Base-by-base conservation (phyloP, 129 eudicot species). In the Sambucus nigra region DNA sequence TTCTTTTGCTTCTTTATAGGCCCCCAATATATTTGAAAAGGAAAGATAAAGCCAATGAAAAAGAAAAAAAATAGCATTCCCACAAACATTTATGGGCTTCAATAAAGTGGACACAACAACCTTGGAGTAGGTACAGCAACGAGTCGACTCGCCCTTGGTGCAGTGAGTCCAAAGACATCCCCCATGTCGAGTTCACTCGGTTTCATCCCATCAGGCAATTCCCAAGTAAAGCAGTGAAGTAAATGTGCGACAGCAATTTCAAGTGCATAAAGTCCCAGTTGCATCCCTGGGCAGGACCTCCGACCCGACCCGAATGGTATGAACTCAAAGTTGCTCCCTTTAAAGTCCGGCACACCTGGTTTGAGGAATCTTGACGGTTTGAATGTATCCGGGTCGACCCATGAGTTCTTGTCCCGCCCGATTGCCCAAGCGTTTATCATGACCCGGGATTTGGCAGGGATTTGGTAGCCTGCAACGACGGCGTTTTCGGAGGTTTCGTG, bases 221-320 rank as follows among this genome's bases (percentile, higher is more conserved):
- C 73, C 95, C 95, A 86, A 2, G 68, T 64, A 42, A 86, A 86
- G 2, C 84, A 69, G 33, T 86, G 95, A 15, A 78, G 70, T 6
- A 86, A 72, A 51, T 86, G 83, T n/a, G 91, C 95, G 53, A 86
- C 87, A 0, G 95, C 76, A 66, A 78, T 63, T 25, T 86, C 95
- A 47, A 81, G 55, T 5, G 92, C 83, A 18, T 81, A 78, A 33
- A 86, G 69, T 23, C 95, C 95, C 1, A 86, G 87, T 29, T 76
- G 83, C 95, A 86, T 86, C 0, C 95, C 95, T 4, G 95, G 95
- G 61, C 95, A 86, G 0, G 95, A 86, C 72, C 95, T 77, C 17
- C 95, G 81, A 15, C 92, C 95, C 40, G 95, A 86, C 53, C 95
- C 92, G 42, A 86, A 86, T 2, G 95, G 91, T 39, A 86, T 66